Percentiles rank a stretch among this genome's conserved stretches.
Evolutionary conservation across 345 rosid genomes (phyloP).

Genomic region (Salix caprea): DNA sequence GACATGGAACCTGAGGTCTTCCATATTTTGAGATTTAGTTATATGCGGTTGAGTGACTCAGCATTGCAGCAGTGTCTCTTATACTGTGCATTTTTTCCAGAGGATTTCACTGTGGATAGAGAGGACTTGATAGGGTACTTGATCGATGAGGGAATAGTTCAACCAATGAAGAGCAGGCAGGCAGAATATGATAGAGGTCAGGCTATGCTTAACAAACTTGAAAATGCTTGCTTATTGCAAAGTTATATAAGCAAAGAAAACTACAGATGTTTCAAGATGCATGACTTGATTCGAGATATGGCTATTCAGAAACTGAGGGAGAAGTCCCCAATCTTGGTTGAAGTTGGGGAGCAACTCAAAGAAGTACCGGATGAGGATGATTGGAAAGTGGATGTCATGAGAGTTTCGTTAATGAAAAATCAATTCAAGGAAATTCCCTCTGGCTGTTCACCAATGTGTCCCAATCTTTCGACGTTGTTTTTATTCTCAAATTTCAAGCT

Average conservation of each 20-base stretch:
- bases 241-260: not conserved
- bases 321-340: too few relatives aligned
- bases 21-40: conserved; percentile 8
- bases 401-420: conserved; percentile 12
- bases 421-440: not conserved
- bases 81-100: conserved; percentile 15
- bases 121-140: conserved; percentile 11
- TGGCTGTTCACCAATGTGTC: conserved; percentile 1
- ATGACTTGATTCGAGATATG: conserved; percentile 26
- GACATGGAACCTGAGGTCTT: conserved; percentile 3
- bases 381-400: conserved; percentile 13
- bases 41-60: conserved; percentile 5
- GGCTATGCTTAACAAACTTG: conserved; percentile 14
- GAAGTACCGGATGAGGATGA: not conserved
- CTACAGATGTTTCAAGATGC: conserved; percentile 10
- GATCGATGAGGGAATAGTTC: conserved; percentile 22
- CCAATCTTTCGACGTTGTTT: not conserved
- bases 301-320: conserved; percentile 5
- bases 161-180: not conserved
- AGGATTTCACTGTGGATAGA: not conserved
- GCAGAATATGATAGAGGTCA: conserved; percentile 18
- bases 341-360: not conserved
- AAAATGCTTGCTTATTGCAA: conserved; percentile 14
- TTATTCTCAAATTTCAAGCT: not conserved
- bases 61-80: conserved; percentile 16